Base-by-base conservation (phyloP, 108 stramenopile species). In the Cylindrotheca closterium region DNA sequence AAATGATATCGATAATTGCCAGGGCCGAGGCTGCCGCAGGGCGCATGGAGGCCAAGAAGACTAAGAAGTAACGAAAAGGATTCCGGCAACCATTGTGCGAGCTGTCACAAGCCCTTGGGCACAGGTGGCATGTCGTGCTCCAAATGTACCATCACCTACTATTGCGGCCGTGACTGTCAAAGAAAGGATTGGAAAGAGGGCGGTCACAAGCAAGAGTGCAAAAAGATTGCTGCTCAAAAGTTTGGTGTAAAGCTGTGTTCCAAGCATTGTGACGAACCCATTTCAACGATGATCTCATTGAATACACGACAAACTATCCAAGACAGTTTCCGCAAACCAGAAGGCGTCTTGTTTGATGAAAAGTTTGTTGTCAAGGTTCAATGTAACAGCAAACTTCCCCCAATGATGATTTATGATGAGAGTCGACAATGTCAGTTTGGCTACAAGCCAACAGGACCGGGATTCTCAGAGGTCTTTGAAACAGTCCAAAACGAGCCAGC, bases 401-500 rank as follows among this genome's bases (percentile, higher is more conserved):
- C 58, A 19, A 51, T 30, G 4, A 22, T 58, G 19, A 42, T 42
- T 15, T 42, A 42, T 15, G 37, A 42, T 42, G 37, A 42, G 15
- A 42, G 10, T 42, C 37, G 37, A 15, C 7, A 7, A 7, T 42
- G 37, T 42, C 10, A 42, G 15, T 42, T 42, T 15, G 15, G 37
- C 15, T 7, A 10, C 10, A 42, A 7, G 37, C 37, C 37, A 42
- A 15, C 7, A 15, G 37, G 10, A 42, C 67, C 33, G 7, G 73
- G 73, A 2, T 68, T 68, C 28, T 29, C 22, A 5, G 52, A 68
- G 30, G 23, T 74, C 10, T 46, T 47, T 2, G 18, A 37, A 42
- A 47, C 30, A 0, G 58, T 68, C 15, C 25, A 30, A 27, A 55
- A 46, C 0, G 73, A 74, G 28, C 46, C 47, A 15, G 66, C 73